These are phyloP conservation scores for Metroxylon sagu DNA, from an alignment of 176 grass and related monocot species.

Conservation along the genomic window DNA sequence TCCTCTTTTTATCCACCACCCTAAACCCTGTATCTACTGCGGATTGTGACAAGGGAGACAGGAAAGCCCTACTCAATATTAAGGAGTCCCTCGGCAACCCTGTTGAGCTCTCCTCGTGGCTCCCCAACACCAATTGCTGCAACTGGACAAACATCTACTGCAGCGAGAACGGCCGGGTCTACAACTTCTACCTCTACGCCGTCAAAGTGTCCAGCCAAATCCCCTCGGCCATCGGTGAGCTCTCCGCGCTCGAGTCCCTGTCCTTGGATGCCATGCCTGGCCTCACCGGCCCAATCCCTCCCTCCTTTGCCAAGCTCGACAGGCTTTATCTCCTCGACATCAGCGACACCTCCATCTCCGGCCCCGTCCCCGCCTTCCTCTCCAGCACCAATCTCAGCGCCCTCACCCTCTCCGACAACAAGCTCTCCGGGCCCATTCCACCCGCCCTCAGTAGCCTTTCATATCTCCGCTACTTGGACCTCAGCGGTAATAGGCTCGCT, in stretches of 20 bases:
- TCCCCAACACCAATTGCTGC: too few relatives aligned
- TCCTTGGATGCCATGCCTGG: constrained; percentile 19
- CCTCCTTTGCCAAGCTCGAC: constrained; percentile 32
- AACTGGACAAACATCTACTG: too few relatives aligned
- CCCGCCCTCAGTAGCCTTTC: constrained; percentile 16
- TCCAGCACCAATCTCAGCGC: not conserved
- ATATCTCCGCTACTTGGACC: constrained; percentile 16
- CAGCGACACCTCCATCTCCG: constrained; percentile 18
- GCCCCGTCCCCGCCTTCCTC: constrained; percentile 1
- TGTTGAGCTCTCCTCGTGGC: too few relatives aligned
- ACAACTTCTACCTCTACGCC: too few relatives aligned
- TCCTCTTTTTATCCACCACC: too few relatives aligned
- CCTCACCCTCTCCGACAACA: constrained; percentile 8
- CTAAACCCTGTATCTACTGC: too few relatives aligned
- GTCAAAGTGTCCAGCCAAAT: not conserved
- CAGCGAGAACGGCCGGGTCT: too few relatives aligned
- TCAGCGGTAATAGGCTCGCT: constrained; percentile 18
- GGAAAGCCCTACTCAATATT: too few relatives aligned
- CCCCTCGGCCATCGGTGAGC: constrained; percentile 33
- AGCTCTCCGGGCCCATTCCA: constrained; percentile 26
- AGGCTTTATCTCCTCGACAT: constrained; percentile 25
- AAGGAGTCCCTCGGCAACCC: too few relatives aligned
- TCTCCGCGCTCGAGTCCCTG: constrained; percentile 23
- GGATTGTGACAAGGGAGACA: too few relatives aligned
- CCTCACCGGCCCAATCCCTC: constrained; percentile 41